Conservation (phyloP, 768 basidiomycete genomes). For the Leccinum disarticulatum region DNA sequence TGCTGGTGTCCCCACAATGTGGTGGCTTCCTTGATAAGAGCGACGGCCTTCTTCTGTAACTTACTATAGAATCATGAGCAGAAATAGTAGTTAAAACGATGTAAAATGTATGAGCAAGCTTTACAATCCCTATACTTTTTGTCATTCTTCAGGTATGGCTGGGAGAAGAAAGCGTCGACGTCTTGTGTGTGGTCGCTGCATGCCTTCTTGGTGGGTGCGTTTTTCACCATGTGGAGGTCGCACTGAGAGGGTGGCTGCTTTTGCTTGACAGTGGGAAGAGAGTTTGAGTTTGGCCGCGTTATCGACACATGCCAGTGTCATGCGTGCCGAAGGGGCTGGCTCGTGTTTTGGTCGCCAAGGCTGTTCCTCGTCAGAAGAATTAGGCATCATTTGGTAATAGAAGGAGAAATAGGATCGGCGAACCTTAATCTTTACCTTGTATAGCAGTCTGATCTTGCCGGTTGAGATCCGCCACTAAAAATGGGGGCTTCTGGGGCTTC, state of each 20-base stretch:
- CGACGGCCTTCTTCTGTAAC: neutral
- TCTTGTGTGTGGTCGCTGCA: neutral
- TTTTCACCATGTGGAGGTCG: neutral
- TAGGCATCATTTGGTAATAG: neutral
- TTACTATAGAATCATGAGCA: neutral
- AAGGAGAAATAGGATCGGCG: neutral
- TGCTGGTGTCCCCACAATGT: neutral
- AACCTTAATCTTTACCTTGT: neutral
- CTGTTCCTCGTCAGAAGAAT: neutral
- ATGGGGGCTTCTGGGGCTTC: neutral
- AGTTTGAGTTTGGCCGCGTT: neutral
- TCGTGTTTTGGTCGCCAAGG: neutral
- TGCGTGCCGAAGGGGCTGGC: neutral
- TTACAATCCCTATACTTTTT: neutral
- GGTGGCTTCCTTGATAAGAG: neutral
- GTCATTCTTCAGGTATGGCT: neutral
- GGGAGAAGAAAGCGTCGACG: neutral
- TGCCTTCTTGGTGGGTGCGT: neutral
- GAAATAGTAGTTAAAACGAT: neutral
- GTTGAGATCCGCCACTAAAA: neutral
- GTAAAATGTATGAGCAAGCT: neutral
- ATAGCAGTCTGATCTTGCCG: neutral
- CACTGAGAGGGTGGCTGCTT: neutral
- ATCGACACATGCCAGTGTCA: neutral
- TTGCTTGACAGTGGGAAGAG: neutral